Base-by-base conservation (phyloP, 371 early-diverging fungal species). In the Cokeromyces recurvatus region DNA sequence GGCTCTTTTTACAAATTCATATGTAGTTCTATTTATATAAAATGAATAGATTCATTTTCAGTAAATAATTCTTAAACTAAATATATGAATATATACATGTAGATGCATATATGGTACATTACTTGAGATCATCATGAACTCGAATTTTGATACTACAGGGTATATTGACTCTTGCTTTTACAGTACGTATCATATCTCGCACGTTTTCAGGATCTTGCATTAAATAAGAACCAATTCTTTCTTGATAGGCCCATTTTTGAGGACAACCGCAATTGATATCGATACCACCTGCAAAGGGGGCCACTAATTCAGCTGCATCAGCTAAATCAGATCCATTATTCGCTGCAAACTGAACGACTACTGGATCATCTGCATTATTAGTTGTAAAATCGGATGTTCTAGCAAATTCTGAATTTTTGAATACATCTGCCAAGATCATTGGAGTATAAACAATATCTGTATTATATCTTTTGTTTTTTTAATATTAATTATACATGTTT, bases 381-480 rank as follows among this genome's bases (percentile, higher is more conserved):
- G 95, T 92, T 0, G 85, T 77, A 54, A 87, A 93, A 55, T 95
- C 97, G 3, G 73, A 61, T 12, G 86, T 80, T 12, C 96, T 86
- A 11, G 92, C 85, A 52, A 85, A 79, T 25, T 81, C 76, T 21
- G 92, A 91, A 20, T 82, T 78, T 43, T 84, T 79, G 72, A 96
- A 99, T 1, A 91, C 92, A 57, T 92, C 92, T 15, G 98, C 90
- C 11, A 98, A 75, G 40, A 97, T 95, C 98, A 99, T 99, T 22
- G 98, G 98, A 0, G 98, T 97, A 58, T 92, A 98, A 0, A 86
- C 85, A n/a, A 98, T 70, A 65, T 97, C 93, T 20, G 88, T 87
- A 48, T 87, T 89, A 79, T 95, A 97, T 40, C 86, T 84, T 29
- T 23, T 7, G 3, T n/a, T 14, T 23, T 15, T 27, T 43, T 48